Base-by-base conservation (phyloP, 352 stramenopile genomes). In the Phytopythium ostracodes region DNA sequence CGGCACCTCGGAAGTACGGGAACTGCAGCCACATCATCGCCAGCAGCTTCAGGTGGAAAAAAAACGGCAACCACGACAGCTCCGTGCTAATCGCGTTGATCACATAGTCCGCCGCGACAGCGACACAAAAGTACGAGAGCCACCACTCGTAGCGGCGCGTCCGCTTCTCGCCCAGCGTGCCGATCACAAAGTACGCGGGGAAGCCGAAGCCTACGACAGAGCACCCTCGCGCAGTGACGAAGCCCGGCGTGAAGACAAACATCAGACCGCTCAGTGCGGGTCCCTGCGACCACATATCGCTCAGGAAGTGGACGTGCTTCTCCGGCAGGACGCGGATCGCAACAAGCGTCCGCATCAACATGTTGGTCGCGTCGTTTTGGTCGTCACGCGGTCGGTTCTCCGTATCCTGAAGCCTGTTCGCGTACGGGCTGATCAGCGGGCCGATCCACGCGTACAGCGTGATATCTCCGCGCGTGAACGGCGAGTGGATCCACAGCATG, bases 11-110 rank as follows among this genome's bases (percentile, higher is more conserved):
- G 61, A 96, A 96, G 72, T 96, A 96, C 40, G 88, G 88, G 64
- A 96, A 94, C 68, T 96, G 88, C 15, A 96, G 85, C 84, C 85
- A 96, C 71, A 96, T 80, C 70, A 94, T 81, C 40, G 84, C 63
- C 25, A 92, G 59, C 63, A 96, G 58, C 71, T 96, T 94, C n/a
- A 56, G 67, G 65, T 96, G 88, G 62, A 91, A 93, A 66, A 92
- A 95, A 27, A 96, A 65, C 53, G 88, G 88, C 31, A 96, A 66
- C 88, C 88, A 96, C 55, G 62, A 72, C 27, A 96, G 69, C 51
- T 76, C 76, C 40, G 69, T 56, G 56, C 64, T 75, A 22, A 93
- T 60, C 27, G 80, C 68, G 2, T 69, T 84, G 58, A 93, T 68
- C 22, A 91, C 56, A 59, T 92, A 90, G 66, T 96, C 81, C 12